Percentiles rank a stretch among this genome's conserved stretches.
phyloP scores from a whole-genome alignment of 208 protist species.

The Trypanosoma caninum region DNA sequence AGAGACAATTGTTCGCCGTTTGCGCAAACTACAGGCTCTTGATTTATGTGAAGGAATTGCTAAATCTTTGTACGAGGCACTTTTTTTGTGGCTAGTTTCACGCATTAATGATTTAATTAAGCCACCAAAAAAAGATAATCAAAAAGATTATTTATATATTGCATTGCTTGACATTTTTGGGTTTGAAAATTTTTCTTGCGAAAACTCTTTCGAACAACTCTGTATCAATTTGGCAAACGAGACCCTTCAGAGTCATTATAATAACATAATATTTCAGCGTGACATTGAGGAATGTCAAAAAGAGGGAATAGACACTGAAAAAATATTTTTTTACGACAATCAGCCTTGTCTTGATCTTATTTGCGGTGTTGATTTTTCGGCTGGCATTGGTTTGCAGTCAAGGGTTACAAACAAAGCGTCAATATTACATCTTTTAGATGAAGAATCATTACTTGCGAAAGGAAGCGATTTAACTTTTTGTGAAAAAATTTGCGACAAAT shows the following conservation, averaged over 20 bases:
- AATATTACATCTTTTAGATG: constrained; percentile 79
- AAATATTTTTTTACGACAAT: constrained; percentile 79
- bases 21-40: constrained; percentile 40
- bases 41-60: constrained; percentile 60
- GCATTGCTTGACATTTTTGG: constrained; percentile 93
- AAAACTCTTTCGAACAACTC: constrained; percentile 96
- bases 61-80: constrained; percentile 62
- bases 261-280: constrained; percentile 77
- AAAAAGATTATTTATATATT: constrained; percentile 19
- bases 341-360: constrained; percentile 84
- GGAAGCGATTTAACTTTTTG: constrained; percentile 50
- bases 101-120: constrained; percentile 58
- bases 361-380: constrained; percentile 27
- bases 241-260: constrained; percentile 90
- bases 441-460: constrained; percentile 67
- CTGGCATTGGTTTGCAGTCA: background rate
- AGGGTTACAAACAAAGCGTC: constrained; percentile 45
- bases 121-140: background rate
- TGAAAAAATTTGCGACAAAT: constrained; percentile 35
- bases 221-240: constrained; percentile 97
- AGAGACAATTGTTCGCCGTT: constrained; percentile 36
- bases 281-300: constrained; percentile 55
- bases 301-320: constrained; percentile 78
- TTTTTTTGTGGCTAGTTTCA: constrained; percentile 74
- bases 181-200: constrained; percentile 88